Evolutionary conservation across 106 monocot genomes (phyloP).

Genomic region (Iris macrosiphon): DNA sequence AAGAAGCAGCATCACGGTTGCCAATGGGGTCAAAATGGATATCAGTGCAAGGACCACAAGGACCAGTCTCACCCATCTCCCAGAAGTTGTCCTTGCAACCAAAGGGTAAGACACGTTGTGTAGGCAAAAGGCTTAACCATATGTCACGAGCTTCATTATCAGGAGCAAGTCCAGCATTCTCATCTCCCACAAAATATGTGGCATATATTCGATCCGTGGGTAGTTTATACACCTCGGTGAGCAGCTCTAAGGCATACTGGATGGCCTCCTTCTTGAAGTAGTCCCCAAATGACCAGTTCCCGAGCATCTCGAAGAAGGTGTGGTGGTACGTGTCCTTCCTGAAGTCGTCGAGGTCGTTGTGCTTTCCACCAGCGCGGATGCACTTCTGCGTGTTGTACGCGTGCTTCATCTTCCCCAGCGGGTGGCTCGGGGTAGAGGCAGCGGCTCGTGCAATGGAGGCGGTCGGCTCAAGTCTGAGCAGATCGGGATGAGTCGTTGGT

Average conservation of each 20-base stretch:
- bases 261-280: constrained; percentile 94
- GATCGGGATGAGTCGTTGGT: too few relatives aligned
- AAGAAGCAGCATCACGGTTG: constrained; percentile 64
- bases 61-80: constrained; percentile 99
- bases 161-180: constrained; percentile 79
- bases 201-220: constrained; percentile 74
- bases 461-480: too few relatives aligned
- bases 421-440: too few relatives aligned
- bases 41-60: constrained; percentile 80
- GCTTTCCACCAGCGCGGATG: constrained; percentile 96
- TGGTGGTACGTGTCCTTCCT: constrained; percentile 98
- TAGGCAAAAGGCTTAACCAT: constrained; percentile 70
- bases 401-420: constrained; percentile 56
- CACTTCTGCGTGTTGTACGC: constrained; percentile 98
- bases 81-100: constrained; percentile 99
- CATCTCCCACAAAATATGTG: constrained; percentile 97
- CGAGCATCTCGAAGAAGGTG: constrained; percentile 99
- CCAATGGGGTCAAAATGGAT: constrained; percentile 78
- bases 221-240: constrained; percentile 86
- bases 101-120: constrained; percentile 66
- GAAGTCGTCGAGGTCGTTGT: constrained; percentile 95
- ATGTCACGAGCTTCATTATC: constrained; percentile 78
- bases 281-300: constrained; percentile 98
- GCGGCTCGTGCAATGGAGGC: too few relatives aligned
- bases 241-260: constrained; percentile 82